These are phyloP conservation scores for Vigna unguiculata DNA, from an alignment of 306 rosid genomes.

Conservation along the genomic window DNA sequence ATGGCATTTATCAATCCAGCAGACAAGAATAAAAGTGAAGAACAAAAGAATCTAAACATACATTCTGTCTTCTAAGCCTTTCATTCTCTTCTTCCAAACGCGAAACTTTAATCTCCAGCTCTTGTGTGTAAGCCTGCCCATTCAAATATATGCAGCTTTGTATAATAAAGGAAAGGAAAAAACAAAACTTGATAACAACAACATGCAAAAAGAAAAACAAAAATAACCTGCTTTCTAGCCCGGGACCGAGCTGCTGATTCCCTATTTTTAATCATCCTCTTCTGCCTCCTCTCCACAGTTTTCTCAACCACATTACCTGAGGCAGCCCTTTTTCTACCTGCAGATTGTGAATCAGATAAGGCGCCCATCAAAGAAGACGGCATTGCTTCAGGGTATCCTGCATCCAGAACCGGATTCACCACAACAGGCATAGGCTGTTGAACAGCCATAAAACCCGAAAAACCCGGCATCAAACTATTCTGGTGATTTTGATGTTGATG, in stretches of 20 bases:
- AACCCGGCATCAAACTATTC: slow-evolving; percentile 62
- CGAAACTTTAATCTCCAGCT: slow-evolving; percentile 88
- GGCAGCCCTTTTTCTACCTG: slow-evolving; percentile 79
- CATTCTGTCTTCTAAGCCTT: slow-evolving; percentile 83
- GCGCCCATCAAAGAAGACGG: slow-evolving; percentile 79
- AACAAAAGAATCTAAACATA: slow-evolving; percentile 52
- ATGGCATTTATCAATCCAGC: slow-evolving; percentile 24
- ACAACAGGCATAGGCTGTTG: slow-evolving; percentile 57
- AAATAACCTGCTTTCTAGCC: slow-evolving; percentile 92
- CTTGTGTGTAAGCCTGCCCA: slow-evolving; percentile 92
- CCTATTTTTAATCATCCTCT: slow-evolving; percentile 96
- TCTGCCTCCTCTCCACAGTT: slow-evolving; percentile 91
- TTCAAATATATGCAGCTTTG: slow-evolving; percentile 35
- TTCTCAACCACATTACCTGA: slow-evolving; percentile 78
- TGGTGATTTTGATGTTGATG: slow-evolving; percentile 65
- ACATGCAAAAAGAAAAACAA: neutral
- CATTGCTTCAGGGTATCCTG: slow-evolving; percentile 65
- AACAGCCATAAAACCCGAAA: slow-evolving; percentile 66
- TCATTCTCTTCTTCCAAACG: slow-evolving; percentile 93
- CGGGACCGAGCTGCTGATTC: slow-evolving; percentile 99
- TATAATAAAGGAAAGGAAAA: neutral
- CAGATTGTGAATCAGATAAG: slow-evolving; percentile 71
- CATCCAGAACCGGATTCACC: slow-evolving; percentile 67
- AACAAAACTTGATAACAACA: slow-evolving; percentile 25
- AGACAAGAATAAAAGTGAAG: slow-evolving; percentile 33